A percentile compares a stretch with the other conserved stretches of the same genome.
Conservation (phyloP, 23 red algal species). For the Porphyridium purpureum region DNA sequence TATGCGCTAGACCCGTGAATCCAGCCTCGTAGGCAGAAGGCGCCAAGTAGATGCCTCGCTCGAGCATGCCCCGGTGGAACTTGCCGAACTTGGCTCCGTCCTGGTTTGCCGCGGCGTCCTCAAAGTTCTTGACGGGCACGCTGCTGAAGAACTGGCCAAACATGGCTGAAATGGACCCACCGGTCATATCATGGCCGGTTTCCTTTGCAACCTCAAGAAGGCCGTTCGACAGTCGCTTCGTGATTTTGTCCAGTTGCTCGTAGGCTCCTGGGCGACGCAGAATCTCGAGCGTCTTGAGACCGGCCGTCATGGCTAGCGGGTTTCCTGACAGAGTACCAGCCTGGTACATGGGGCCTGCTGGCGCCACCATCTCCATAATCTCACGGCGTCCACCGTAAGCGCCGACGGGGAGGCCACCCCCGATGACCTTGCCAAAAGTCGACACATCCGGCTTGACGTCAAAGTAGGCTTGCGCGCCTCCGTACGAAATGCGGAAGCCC, state of each 20-base stretch:
- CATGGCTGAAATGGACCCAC: constrained; percentile 84
- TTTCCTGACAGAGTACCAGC: constrained; percentile 92
- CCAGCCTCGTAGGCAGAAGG: constrained; percentile 93
- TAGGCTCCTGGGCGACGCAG: constrained; percentile 75
- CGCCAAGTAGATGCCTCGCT: constrained; percentile 85
- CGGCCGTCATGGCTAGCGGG: constrained; percentile 96
- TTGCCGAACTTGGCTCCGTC: constrained; percentile 90
- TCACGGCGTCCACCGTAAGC: constrained; percentile 91
- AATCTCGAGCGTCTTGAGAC: constrained; percentile 98
- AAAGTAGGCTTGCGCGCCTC: constrained; percentile 80
- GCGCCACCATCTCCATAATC: constrained; percentile 96
- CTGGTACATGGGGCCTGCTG: constrained; percentile 93
- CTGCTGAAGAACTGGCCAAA: constrained; percentile 88
- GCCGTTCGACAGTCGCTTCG: constrained; percentile 42
- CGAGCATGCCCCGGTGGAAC: constrained; percentile 87
- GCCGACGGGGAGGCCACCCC: constrained; percentile 88
- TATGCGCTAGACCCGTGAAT: constrained; percentile 82
- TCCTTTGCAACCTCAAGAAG: constrained; percentile 55
- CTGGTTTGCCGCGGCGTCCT: constrained; percentile 60
- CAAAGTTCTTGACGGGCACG: constrained; percentile 78
- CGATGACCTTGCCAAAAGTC: constrained; percentile 97
- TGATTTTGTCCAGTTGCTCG: constrained; percentile 81
- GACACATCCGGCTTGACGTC: constrained; percentile 89
- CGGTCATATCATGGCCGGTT: constrained; percentile 65
- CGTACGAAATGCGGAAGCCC: constrained; percentile 86